Percentiles rank a stretch among this genome's conserved stretches.
Evolutionary conservation across 345 rosid genomes (phyloP).

Genomic region (Boechera stricta): DNA sequence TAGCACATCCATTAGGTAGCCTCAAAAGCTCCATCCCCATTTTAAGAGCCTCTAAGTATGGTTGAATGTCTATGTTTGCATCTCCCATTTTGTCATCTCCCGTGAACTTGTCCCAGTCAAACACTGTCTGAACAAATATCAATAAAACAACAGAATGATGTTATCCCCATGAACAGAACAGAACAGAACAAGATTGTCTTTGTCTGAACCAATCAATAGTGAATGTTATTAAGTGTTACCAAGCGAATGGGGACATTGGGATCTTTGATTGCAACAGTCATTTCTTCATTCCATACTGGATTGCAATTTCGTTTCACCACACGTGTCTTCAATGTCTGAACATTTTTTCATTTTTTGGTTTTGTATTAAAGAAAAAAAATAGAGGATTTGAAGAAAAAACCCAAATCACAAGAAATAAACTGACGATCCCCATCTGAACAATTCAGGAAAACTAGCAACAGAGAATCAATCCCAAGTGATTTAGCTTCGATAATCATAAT

Average conservation of each 20-base stretch:
- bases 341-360: background rate
- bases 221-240: constrained; percentile 41
- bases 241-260: constrained; percentile 57
- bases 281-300: constrained; percentile 87
- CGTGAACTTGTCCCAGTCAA: constrained; percentile 73
- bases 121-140: constrained; percentile 60
- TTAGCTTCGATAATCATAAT: too few species aligned
- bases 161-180: background rate
- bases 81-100: constrained; percentile 89
- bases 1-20: constrained; percentile 62
- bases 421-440: background rate
- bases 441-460: background rate
- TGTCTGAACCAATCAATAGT: constrained; percentile 7
- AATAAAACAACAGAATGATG: background rate
- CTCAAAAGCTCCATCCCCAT: constrained; percentile 56
- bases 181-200: background rate
- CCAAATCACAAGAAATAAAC: background rate
- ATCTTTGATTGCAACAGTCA: constrained; percentile 68
- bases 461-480: too few species aligned
- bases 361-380: background rate
- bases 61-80: constrained; percentile 67
- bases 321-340: constrained; percentile 76
- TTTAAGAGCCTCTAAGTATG: constrained; percentile 60
- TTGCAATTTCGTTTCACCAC: constrained; percentile 73
- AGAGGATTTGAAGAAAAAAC: background rate